These are phyloP conservation scores for Flaveria robusta DNA, from an alignment of 129 eudicot species.

Conservation along the genomic window DNA sequence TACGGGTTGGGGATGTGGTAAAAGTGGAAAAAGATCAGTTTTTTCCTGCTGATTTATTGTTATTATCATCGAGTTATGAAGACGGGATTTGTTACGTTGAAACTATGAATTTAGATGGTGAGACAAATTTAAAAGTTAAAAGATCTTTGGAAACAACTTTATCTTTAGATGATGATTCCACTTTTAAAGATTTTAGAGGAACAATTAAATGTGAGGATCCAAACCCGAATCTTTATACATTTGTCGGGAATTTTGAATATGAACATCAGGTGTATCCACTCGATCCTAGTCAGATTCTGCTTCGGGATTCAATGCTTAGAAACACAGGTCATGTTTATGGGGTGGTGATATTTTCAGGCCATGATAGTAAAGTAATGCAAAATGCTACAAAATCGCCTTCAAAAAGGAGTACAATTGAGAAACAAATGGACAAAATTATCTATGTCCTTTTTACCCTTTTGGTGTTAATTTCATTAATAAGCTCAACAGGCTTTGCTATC, in stretches of 20 bases:
- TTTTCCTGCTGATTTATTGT: no score
- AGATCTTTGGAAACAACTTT: no score
- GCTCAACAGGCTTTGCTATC: constrained; percentile 75
- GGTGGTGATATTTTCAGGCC: constrained; percentile 90
- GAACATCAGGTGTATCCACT: constrained; percentile 75
- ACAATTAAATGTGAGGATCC: constrained; percentile 85
- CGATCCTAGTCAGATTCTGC: constrained; percentile 87
- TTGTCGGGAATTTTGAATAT: constrained; percentile 86
- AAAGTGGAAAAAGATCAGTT: no score
- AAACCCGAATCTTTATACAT: constrained; percentile 87
- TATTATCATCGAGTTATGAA: no score
- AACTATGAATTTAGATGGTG: no score
- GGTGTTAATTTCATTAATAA: constrained; percentile 74
- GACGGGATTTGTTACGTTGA: no score
- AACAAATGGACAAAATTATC: constrained; percentile 94
- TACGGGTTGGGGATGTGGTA: no score
- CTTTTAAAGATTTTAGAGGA: constrained; percentile 69
- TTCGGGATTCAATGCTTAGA: constrained; percentile 92
- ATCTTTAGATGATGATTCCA: constrained; percentile 62
- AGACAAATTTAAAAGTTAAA: no score
- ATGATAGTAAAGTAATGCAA: constrained; percentile 96
- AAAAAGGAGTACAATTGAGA: constrained; percentile 90
- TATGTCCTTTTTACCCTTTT: constrained; percentile 85
- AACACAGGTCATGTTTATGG: constrained; percentile 82
- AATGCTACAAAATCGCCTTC: constrained; percentile 93